Conservation (phyloP, 2,329 filamentous ascomycete species). For the Capronia coronata region DNA sequence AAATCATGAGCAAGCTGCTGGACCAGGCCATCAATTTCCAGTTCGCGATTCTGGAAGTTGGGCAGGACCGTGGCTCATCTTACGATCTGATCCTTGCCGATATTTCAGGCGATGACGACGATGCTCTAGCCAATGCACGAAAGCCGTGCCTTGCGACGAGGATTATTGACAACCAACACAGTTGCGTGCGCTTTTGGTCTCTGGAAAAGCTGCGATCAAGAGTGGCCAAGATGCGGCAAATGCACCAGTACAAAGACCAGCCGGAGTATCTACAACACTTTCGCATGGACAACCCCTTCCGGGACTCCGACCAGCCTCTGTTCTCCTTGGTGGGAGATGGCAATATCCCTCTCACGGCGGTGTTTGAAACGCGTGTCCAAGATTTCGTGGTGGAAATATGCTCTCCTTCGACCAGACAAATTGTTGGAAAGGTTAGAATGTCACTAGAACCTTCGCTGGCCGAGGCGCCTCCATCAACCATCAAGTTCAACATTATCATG, state of each 20-base stretch:
- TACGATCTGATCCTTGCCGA: slow-evolving; percentile 96
- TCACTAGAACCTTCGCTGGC: slow-evolving; percentile 91
- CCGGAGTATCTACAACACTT: slow-evolving; percentile 93
- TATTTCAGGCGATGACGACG: slow-evolving; percentile 76
- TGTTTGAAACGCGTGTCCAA: slow-evolving; percentile 90
- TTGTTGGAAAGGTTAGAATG: slow-evolving; percentile 82
- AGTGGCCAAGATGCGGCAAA: slow-evolving; percentile 86
- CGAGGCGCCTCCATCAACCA: slow-evolving; percentile 78
- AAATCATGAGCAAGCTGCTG: slow-evolving; percentile 96
- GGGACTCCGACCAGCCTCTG: slow-evolving; percentile 81
- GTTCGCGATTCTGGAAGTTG: slow-evolving; percentile 82
- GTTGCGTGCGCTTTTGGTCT: slow-evolving; percentile 87
- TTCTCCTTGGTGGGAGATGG: slow-evolving; percentile 90
- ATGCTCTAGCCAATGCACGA: slow-evolving; percentile 68
- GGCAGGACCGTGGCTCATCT: slow-evolving; percentile 82
- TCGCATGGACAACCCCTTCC: slow-evolving; percentile 85
- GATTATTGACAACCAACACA: slow-evolving; percentile 82
- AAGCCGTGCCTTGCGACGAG: slow-evolving; percentile 90
- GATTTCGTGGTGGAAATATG: slow-evolving; percentile 87
- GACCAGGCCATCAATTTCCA: slow-evolving; percentile 91
- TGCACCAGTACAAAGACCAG: slow-evolving; percentile 92
- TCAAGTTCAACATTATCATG: slow-evolving; percentile 99
- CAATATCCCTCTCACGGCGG: slow-evolving; percentile 83
- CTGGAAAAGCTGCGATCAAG: slow-evolving; percentile 83
- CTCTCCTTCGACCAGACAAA: slow-evolving; percentile 85